Base-by-base conservation (phyloP, 371 early-diverging fungal species). In the Mortierella sp. region DNA sequence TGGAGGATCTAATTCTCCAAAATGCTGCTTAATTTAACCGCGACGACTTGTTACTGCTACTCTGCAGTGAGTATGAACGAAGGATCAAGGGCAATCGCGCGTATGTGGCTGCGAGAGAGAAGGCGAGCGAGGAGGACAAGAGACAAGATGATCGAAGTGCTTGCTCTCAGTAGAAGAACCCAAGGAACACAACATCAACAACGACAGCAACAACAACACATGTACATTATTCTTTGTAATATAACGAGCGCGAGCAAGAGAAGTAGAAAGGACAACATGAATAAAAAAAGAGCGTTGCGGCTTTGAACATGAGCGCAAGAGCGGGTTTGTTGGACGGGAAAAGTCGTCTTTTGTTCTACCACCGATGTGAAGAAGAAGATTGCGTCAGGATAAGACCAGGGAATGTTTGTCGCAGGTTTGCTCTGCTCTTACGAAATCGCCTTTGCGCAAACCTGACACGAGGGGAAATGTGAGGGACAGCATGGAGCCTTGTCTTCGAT, bases 1-100 rank as follows among this genome's bases (percentile, higher is more conserved):
- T 67, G 67, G 67, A 67, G 40, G 67, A 40, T 24, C 40, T 67
- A 67, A 37, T 67, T 67, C 67, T 67, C 21, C 67, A 67, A 40
- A 19, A 67, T 21, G 11, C 11, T 9, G 24, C 19, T 21, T 67
- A 67, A 67, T 67, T 10, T 37, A 6, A 34, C 19, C 19, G 8
- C 34, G 34, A 19, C 8, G 8, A 31, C 34, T 19, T 64, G 21
- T 67, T 24, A 9, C 40, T 67, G 40, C 43, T 67, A 67, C 10
- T 40, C 40, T 21, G 67, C 40, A 37, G 24, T 9, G 31, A 21
- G 11, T 3, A 67, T 61, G 40, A 34, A 37, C 3, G 67, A 21
- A 61, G 40, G 67, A 67, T 40, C 67, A 67, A 67, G 40, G 34
- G 43, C 11, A 24, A 40, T 67, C 11, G 40, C 67, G 34, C 61